A percentile compares a stretch with the other conserved stretches of the same genome.
phyloP scores from a whole-genome alignment of 2,329 filamentous ascomycete species.

The Cladosporium sp. region DNA sequence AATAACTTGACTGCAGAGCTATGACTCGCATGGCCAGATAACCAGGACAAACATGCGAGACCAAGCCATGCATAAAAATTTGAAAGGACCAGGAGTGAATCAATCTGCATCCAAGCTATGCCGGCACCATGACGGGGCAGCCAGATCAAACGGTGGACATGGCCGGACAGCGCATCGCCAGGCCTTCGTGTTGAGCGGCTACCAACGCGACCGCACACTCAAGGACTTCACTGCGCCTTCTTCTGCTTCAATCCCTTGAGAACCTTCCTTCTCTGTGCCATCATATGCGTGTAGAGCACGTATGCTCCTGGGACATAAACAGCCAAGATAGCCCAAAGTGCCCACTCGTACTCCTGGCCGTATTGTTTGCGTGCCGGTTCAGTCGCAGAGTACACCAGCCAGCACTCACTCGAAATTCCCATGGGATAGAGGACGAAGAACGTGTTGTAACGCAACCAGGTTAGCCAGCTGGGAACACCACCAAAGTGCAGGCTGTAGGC shows the following conservation, averaged over 20 bases:
- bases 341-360: constrained; percentile 48
- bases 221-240: constrained; percentile 23
- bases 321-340: constrained; percentile 60
- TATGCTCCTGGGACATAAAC: constrained; percentile 84
- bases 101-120: too few species aligned
- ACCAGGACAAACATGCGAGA: too few species aligned
- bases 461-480: constrained; percentile 58
- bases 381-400: constrained; percentile 66
- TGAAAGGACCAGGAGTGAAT: too few species aligned
- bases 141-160: too few species aligned
- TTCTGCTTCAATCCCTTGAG: constrained; percentile 57
- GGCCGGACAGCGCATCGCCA: too few species aligned
- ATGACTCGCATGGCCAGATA: too few species aligned
- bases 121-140: too few species aligned
- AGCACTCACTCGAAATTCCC: constrained; percentile 83
- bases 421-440: constrained; percentile 92
- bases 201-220: too few species aligned
- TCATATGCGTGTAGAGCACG: constrained; percentile 90
- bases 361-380: constrained; percentile 49
- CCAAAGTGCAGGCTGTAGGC: constrained; percentile 60
- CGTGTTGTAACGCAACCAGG: constrained; percentile 82
- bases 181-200: too few species aligned
- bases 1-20: too few species aligned
- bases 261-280: constrained; percentile 78
- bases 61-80: too few species aligned